These are phyloP conservation scores for Annulohypoxylon stygium DNA, from an alignment of 495 filamentous ascomycete species.

Conservation along the genomic window DNA sequence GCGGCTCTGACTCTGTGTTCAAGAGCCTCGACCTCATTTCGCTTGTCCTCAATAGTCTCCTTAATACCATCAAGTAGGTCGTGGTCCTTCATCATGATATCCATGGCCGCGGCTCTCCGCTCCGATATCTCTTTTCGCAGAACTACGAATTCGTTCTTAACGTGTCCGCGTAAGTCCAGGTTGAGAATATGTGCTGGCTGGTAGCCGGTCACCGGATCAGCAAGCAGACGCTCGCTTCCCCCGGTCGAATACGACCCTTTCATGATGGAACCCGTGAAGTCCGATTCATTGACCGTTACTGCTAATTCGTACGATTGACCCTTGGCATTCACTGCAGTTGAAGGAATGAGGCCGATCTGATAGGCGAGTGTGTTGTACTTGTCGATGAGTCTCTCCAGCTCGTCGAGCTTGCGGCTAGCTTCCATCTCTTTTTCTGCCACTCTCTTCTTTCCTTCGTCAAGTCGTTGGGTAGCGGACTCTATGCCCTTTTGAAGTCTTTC, in stretches of 20 bases:
- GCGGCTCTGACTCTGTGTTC: conserved; percentile 85
- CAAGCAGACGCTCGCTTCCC: conserved; percentile 73
- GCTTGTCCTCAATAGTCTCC: conserved; percentile 94
- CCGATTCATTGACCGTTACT: conserved; percentile 76
- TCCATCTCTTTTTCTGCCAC: conserved; percentile 87
- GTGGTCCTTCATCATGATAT: conserved; percentile 89
- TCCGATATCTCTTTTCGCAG: conserved; percentile 91
- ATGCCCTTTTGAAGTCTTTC: conserved; percentile 90
- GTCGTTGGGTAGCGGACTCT: conserved; percentile 75
- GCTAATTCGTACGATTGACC: conserved; percentile 85
- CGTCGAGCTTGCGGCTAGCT: conserved; percentile 84
- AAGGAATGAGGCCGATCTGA: conserved; percentile 88
- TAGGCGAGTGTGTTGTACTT: conserved; percentile 94
- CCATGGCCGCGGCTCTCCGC: conserved; percentile 81
- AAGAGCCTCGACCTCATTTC: conserved; percentile 90
- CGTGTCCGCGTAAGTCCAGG: conserved; percentile 82
- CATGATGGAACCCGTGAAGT: conserved; percentile 79
- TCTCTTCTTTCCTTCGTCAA: conserved; percentile 85
- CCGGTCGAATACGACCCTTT: conserved; percentile 62
- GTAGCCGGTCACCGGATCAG: conserved; percentile 85
- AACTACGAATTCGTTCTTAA: conserved; percentile 80
- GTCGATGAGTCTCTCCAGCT: conserved; percentile 86
- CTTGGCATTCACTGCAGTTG: conserved; percentile 85
- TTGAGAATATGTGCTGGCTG: conserved; percentile 88
- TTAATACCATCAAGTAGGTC: conserved; percentile 92